Evolutionary conservation across 2,329 filamentous ascomycete species (phyloP), one percentile per base, ranked within the genome.

Genomic region (Arthrobotrys musiformis): DNA sequence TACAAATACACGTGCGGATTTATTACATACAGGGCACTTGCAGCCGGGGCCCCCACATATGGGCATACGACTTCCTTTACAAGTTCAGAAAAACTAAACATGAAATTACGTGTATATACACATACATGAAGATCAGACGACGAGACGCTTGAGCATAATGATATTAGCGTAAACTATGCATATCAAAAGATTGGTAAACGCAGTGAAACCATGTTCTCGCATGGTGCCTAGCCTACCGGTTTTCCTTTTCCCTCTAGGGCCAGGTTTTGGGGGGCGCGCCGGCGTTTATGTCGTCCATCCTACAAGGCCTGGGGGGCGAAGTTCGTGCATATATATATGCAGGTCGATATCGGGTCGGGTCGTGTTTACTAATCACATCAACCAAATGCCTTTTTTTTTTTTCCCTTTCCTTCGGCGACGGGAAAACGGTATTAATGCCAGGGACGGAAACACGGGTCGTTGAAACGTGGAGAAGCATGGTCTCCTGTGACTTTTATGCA

Each of bases 401-500:
- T n/a, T n/a, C n/a, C n/a, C n/a, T n/a, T n/a, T n/a, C n/a, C n/a
- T n/a, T 22, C 26, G 30, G 30, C 19, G 54, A 58, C 54, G 54
- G 54, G n/a, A 35, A n/a, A 52, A 30, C 48, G 26, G 48, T 30
- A 52, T 17, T 30, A 30, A 28, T 26, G 30, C 22, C 28, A 40
- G 54, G 52, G 30, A 58, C 33, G 13, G 33, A 19, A 58, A 26
- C 11, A 40, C 30, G 54, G 54, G 19, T 15, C 30, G n/a, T 37
- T 37, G 33, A 58, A 58, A 58, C 54, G 54, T 58, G 54, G 30
- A 40, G 30, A 58, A 37, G 54, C 33, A 58, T 11, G 54, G 22
- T 26, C 26, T 58, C 54, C 54, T 58, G 30, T 58, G 54, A 58
- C 54, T 58, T 50, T 58, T 40, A 58, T 58, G 54, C 54, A 58